These are phyloP conservation scores for Diophrys appendiculata DNA, from an alignment of 73 alveolate species.

Conservation along the genomic window DNA sequence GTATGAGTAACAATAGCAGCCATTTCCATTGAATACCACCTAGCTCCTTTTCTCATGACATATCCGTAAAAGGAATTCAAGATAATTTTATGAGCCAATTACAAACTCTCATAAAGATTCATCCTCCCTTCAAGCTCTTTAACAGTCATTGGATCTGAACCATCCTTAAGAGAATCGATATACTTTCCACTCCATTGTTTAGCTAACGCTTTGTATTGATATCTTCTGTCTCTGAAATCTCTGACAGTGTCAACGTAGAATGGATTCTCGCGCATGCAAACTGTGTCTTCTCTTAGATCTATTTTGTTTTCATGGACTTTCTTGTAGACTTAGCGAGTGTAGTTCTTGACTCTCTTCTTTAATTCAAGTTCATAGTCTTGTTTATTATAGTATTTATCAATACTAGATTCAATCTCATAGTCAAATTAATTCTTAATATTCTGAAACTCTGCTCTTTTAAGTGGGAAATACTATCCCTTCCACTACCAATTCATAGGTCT, in stretches of 20 bases:
- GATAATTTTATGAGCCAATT: constrained; percentile 99
- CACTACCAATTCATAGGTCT: constrained; percentile 95
- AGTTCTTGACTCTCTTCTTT: constrained; percentile 86
- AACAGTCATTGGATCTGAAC: constrained; percentile 22
- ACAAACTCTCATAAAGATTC: constrained; percentile 90
- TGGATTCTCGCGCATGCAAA: constrained; percentile 99
- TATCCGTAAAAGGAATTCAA: constrained; percentile 99
- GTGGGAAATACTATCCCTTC: constrained; percentile 96
- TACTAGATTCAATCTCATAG: constrained; percentile 60
- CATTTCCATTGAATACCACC: constrained; percentile 99
- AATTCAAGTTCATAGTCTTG: constrained; percentile 48
- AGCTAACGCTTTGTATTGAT: constrained; percentile 91
- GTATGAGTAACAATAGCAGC: constrained; percentile 99
- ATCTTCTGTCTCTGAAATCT: constrained; percentile 99
- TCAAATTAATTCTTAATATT: constrained; percentile 81
- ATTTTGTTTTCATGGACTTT: constrained; percentile 77
- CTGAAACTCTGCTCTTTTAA: constrained; percentile 92
- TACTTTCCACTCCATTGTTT: constrained; percentile 94
- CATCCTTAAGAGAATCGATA: constrained; percentile 89
- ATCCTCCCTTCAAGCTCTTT: constrained; percentile 69
- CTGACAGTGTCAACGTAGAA: constrained; percentile 99
- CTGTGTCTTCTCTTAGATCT: constrained; percentile 89
- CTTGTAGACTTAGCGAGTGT: constrained; percentile 88
- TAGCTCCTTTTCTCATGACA: constrained; percentile 99
- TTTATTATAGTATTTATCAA: neutral